Evolutionary conservation across 2,329 filamentous ascomycete genomes (phyloP), one percentile per base, ranked within the genome.

Genomic region (Beauveria scarabaeidicola): DNA sequence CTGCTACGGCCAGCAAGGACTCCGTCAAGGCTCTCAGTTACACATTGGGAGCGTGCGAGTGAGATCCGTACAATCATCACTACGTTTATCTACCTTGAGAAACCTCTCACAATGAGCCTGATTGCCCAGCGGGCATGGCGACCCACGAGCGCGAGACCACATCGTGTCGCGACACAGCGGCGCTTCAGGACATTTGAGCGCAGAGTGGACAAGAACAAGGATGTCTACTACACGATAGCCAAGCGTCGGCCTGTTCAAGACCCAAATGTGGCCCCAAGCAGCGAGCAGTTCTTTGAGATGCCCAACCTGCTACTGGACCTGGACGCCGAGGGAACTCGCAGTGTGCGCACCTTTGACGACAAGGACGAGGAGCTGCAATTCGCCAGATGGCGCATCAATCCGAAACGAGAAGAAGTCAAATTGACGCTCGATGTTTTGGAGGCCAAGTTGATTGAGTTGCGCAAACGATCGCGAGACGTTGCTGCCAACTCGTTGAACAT

Each of bases 251-350:
- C 56, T 27, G 57, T 47, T 7, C 48, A 47, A 27, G 57, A 54
- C 15, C 57, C 57, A 10, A 48, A 59, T 4, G 29, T 41, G 1
- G 47, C 53, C 10, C 36, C 47, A 17, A 17, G 60, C 2, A 64
- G 1, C 52, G 38, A 64, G 51, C 64, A 71, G n/a, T 70, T 74
- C 61, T 75, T 76, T 62, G 66, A 77, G 25, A 69, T 79, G 44
- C 73, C 77, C 13, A 58, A 72, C 19, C 62, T 78, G 11, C 66
- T 82, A 3, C 72, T 84, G 43, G 79, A 84, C 61, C 77, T 84
- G 43, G 81, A 83, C 63, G 77, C 78, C 48, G 74, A 77, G 61
- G 72, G 76, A 21, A 76, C 66, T 63, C 69, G 66, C 1, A 67
- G 72, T 51, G 78, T 82, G 43, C 77, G 79, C 29, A 65, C 68